Conservation (phyloP, 495 filamentous ascomycete species). For the Xylaria acuta region DNA sequence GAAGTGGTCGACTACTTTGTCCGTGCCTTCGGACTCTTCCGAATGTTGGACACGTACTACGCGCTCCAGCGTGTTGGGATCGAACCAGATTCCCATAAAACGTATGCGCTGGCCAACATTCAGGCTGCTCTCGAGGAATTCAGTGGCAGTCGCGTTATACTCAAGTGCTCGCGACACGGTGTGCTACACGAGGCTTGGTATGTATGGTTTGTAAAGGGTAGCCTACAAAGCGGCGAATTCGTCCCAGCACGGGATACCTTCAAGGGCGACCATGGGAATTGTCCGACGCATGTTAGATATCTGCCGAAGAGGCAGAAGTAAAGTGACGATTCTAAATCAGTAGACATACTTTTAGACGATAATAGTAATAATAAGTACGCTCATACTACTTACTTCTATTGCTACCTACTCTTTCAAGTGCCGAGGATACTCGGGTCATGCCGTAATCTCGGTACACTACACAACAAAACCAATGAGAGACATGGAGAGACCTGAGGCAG, state of each 20-base stretch:
- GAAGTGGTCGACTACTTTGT: conserved; percentile 71
- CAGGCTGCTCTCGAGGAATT: conserved; percentile 65
- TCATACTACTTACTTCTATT: neutral
- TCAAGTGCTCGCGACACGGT: conserved; percentile 65
- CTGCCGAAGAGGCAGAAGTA: conserved; percentile 44
- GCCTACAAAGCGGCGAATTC: conserved; percentile 77
- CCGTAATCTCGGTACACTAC: neutral
- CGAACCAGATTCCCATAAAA: conserved; percentile 62
- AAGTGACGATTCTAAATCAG: neutral
- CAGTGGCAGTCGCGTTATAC: conserved; percentile 70
- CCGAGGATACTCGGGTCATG: neutral
- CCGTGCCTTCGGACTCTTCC: conserved; percentile 65
- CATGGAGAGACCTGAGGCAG: neutral
- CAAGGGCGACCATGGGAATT: conserved; percentile 47
- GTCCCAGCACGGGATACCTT: conserved; percentile 56
- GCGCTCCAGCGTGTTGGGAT: conserved; percentile 69
- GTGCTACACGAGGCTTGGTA: conserved; percentile 85
- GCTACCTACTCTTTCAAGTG: neutral
- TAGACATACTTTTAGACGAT: neutral
- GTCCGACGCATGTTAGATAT: conserved; percentile 45
- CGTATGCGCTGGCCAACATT: conserved; percentile 70
- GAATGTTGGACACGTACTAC: conserved; percentile 59
- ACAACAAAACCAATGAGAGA: neutral
- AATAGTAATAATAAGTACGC: neutral
- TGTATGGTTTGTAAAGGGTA: conserved; percentile 79